Evolutionary conservation across 169 alveolate genomes (phyloP).

Genomic region (Plasmodium vivax): DNA sequence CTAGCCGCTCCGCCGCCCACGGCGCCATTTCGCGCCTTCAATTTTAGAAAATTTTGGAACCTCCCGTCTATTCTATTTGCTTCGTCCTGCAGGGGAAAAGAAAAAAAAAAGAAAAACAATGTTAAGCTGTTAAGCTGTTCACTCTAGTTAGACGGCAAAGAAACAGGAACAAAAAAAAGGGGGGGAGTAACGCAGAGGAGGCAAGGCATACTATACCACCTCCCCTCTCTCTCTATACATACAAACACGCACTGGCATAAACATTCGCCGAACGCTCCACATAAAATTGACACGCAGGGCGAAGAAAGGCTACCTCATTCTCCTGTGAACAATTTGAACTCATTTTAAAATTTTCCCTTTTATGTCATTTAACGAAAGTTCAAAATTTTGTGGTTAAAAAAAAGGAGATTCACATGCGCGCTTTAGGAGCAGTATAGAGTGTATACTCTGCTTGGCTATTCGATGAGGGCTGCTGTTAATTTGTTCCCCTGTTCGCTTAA

Average conservation of each 20-base stretch:
- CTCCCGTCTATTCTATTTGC: slow-evolving; percentile 18
- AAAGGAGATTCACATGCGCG: neutral
- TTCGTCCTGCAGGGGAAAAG: neutral
- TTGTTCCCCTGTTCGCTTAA: neutral
- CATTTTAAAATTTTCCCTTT: slow-evolving; percentile 7
- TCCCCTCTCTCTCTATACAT: neutral
- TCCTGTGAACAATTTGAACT: slow-evolving; percentile 26
- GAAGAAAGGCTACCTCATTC: slow-evolving; percentile 8
- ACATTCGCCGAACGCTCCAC: neutral
- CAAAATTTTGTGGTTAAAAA: neutral
- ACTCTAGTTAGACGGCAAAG: neutral
- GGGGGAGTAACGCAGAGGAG: neutral
- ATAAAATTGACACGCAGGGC: neutral
- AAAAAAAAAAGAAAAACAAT: neutral
- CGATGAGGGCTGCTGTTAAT: neutral
- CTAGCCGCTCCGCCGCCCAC: neutral
- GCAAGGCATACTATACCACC: neutral
- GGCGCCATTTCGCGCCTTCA: slow-evolving; percentile 8
- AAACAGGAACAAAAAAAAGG: neutral
- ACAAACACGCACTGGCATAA: neutral
- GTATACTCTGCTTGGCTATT: neutral
- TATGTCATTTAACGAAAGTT: slow-evolving; percentile 41
- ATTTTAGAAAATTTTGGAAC: slow-evolving; percentile 5
- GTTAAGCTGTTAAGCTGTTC: neutral
- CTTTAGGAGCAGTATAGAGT: neutral